Evolutionary conservation across 228 moss, liverwort and hornwort species (phyloP), one percentile per base, ranked within the genome.

Genomic region (Sphagnum fallax): DNA sequence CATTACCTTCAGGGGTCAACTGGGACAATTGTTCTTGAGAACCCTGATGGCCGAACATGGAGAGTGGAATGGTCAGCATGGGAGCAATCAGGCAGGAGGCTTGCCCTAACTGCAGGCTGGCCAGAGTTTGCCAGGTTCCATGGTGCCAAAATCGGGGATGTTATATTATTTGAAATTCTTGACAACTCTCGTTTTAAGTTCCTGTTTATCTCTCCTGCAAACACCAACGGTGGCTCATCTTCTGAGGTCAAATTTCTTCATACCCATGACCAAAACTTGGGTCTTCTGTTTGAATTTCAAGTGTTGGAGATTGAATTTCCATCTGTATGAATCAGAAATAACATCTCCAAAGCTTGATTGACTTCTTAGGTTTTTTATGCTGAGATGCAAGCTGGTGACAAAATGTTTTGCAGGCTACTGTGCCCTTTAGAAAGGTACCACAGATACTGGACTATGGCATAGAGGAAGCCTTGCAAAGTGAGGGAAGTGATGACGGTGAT

Each of bases 361-460:
- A 32, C 32, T 32, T 32, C 32, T 32, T 1, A 32, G 32, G 32
- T 32, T 32, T 32, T 32, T 32, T 32, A 32, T 32, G 32, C 32
- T 32, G 32, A 32, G 32, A 32, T 32, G 32, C 32, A 32, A 32
- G 32, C 32, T 32, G 32, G 32, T 32, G 32, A 32, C 32, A 32
- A 32, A 32, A 32, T 32, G 32, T 32, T 32, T 32, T 82, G 50
- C 79, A 90, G 74, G 82, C 90, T 51, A 82, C 80, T 75, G 79
- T 76, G 65, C 81, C 80, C 15, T 5, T 72, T 6, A 76, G 75
- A 60, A 67, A 70, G 14, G 12, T 55, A 12, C 66, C 74, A 67
- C 86, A 75, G 65, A 81, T 88, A 75, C 89, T 88, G 83, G 90
- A 92, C 63, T 82, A 75, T 48, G 79, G 79, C 65, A 75, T 82